Evolutionary conservation across 176 grass and related monocot genomes (phyloP).

Genomic region (Raddia guianensis): DNA sequence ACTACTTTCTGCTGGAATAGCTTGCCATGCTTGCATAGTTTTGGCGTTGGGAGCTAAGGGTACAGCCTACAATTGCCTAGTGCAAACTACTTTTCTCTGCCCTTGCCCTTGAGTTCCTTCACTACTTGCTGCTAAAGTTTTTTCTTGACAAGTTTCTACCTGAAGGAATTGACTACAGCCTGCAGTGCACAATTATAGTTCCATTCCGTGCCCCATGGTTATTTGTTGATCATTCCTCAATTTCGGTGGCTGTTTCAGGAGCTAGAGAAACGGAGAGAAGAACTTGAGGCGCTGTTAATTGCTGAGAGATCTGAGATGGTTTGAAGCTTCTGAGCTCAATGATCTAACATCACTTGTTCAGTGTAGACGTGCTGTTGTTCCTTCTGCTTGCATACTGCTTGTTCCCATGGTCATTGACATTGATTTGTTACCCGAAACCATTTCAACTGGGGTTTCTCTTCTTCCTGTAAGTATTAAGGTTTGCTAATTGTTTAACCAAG

Average conservation of each 20-base stretch:
- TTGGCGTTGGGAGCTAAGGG: background rate
- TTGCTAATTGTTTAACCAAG: slow-evolving; percentile 23
- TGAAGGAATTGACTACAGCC: background rate
- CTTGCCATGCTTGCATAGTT: background rate
- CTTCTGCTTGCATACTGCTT: slow-evolving; percentile 10
- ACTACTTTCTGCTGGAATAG: background rate
- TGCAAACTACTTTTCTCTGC: background rate
- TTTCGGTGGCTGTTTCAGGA: slow-evolving; percentile 60
- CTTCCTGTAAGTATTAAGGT: slow-evolving; percentile 25
- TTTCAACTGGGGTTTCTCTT: background rate
- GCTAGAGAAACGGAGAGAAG: slow-evolving; percentile 77
- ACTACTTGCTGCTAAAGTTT: background rate
- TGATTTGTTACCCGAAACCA: background rate
- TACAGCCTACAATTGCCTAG: background rate
- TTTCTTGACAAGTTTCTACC: background rate
- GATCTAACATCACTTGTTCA: slow-evolving; percentile 28
- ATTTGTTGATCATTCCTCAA: background rate
- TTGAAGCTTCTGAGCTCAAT: background rate
- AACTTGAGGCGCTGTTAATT: slow-evolving; percentile 82
- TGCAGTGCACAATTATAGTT: background rate
- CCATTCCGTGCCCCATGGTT: background rate
- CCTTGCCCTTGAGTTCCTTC: background rate
- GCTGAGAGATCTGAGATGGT: slow-evolving; percentile 50
- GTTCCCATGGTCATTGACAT: background rate
- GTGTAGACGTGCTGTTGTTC: slow-evolving; percentile 30